Conservation (phyloP, 2,329 filamentous ascomycete genomes). For the Rugonectria rugulosa region DNA sequence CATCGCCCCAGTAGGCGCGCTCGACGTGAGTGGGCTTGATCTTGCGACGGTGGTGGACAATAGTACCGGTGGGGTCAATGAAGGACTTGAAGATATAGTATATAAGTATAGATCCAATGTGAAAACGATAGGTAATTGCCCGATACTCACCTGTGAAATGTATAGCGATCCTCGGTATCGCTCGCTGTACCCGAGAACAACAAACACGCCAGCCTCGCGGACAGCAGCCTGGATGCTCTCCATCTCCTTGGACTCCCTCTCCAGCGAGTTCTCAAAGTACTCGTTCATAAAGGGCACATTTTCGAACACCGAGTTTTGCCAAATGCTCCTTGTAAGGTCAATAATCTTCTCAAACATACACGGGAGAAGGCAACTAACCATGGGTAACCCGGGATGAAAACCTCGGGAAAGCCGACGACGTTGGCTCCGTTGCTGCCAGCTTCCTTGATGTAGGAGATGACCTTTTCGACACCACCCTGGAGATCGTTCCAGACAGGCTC, state of each 20-base stretch:
- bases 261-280: conserved; percentile 55
- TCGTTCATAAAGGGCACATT: conserved; percentile 51
- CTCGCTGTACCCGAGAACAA: conserved; percentile 54
- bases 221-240: conserved; percentile 53
- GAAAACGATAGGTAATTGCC: no score
- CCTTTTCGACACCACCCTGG: conserved; percentile 46
- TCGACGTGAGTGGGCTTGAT: conserved; percentile 62
- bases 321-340: conserved; percentile 38
- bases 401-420: conserved; percentile 52
- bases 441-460: conserved; percentile 43
- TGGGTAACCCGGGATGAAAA: conserved; percentile 55
- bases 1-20: conserved; percentile 56
- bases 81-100: conserved; percentile 50
- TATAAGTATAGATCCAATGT: no score
- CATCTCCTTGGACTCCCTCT: conserved; percentile 51
- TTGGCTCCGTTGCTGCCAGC: conserved; percentile 42
- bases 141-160: conserved; percentile 42
- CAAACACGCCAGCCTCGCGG: conserved; percentile 52
- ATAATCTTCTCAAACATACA: background rate
- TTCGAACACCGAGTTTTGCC: conserved; percentile 33
- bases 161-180: conserved; percentile 47
- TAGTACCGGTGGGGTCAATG: conserved; percentile 49
- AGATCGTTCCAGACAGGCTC: conserved; percentile 39
- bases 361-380: conserved; percentile 44
- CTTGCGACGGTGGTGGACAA: conserved; percentile 53